A percentile compares a stretch with the other conserved stretches of the same genome.
Conservation (phyloP, 371 early-diverging fungal genomes). For the Lichtheimia corymbifera region DNA sequence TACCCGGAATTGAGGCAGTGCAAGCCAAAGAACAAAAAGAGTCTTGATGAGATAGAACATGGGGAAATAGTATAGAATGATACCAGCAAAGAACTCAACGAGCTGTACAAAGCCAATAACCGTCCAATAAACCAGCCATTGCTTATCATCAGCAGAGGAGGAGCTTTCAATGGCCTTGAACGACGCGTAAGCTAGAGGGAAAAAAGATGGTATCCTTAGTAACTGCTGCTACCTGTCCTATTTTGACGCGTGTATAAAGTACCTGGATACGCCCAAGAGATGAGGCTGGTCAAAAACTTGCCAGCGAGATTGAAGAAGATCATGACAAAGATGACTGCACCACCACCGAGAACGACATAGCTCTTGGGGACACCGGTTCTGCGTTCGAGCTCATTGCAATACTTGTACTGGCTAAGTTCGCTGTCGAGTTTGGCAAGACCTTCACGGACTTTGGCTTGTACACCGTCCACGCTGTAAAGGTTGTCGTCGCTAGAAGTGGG, state of each 20-base stretch:
- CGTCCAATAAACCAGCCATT: conserved; percentile 88
- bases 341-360: conserved; percentile 60
- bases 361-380: conserved; percentile 22
- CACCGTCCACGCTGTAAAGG: conserved; percentile 11
- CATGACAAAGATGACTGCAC: conserved; percentile 61
- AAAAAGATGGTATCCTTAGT: neutral
- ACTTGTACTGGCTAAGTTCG: conserved; percentile 54
- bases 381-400: conserved; percentile 66
- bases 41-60: conserved; percentile 95
- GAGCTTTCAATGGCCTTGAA: conserved; percentile 91
- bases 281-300: conserved; percentile 71
- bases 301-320: conserved; percentile 91
- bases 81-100: conserved; percentile 84
- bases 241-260: conserved; percentile 13
- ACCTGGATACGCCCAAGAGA: conserved; percentile 89
- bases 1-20: conserved; percentile 78
- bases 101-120: conserved; percentile 86
- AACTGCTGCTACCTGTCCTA: neutral
- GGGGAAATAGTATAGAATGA: conserved; percentile 87
- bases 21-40: conserved; percentile 79
- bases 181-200: conserved; percentile 76
- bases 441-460: conserved; percentile 8
- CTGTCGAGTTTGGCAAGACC: conserved; percentile 9
- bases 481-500: conserved; percentile 6
- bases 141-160: conserved; percentile 80